Evolutionary conservation across 805 yeast genomes (phyloP), one percentile per base, ranked within the genome.

Genomic region (Barnettozyma wickerhamii): DNA sequence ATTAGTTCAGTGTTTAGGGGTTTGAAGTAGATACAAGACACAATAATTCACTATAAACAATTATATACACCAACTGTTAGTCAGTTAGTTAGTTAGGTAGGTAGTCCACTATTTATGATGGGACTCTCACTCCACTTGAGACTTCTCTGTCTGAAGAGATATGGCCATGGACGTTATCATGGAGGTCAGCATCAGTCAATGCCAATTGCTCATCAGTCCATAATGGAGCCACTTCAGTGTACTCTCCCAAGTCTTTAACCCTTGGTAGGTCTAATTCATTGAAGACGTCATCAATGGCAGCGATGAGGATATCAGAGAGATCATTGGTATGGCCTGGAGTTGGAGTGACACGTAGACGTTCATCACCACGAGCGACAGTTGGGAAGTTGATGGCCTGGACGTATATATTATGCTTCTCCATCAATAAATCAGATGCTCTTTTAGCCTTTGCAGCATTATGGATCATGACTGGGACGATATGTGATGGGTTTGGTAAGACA

Each of bases 341-440:
- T 41, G 99, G 98, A n/a, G 99, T 93, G 59, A 93, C 80, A 68
- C 99, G 81, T 56, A 93, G 77, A 62, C 99, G 81, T 69, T 93
- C 99, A 50, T 89, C 83, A 46, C 99, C 99, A 52, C 84, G 80
- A 15, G 96, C 83, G 46, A 93, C 99, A 19, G 99, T 93, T 46
- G 99, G 99, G 79, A 84, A 93, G 70, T 93, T 93, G 63, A 93
- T 93, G 35, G 98, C 96, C 69, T 93, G 99, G 34, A 95, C 99
- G 59, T 93, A 93, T 61, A 93, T 90, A 50, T 77, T 74, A 67
- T 89, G 84, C 55, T 84, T 79, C 49, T 83, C 75, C 72, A 93
- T 79, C 58, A 93, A 77, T 63, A 84, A 62, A 63, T 93, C 99
- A 18, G 95, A 85, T 9, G 98, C 98, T 45, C 69, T 69, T 63